Conservation (phyloP, 257 asterid genomes). For the Nicotiana otophora region DNA sequence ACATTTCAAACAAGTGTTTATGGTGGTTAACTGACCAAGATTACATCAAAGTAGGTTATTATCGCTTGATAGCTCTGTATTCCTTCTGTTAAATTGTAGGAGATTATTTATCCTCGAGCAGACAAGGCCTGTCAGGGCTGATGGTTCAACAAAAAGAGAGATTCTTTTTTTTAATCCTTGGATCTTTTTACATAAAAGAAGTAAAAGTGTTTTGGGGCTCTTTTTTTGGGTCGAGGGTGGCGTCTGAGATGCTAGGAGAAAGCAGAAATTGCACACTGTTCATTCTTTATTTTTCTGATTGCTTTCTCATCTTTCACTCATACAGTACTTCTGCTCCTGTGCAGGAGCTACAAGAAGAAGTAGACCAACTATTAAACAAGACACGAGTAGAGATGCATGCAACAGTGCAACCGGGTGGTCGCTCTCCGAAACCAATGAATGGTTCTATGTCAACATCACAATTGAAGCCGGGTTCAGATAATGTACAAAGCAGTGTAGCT, state of each 20-base stretch:
- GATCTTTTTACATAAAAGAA: neutral
- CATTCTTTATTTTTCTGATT: slow-evolving; percentile 5
- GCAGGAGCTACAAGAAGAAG: slow-evolving; percentile 81
- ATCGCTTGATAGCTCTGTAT: neutral
- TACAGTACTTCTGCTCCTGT: neutral
- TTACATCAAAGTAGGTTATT: slow-evolving; percentile 62
- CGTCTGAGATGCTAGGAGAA: neutral
- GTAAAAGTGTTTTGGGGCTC: neutral
- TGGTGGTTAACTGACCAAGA: slow-evolving; percentile 93
- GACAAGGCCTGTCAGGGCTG: neutral
- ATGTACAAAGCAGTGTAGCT: slow-evolving; percentile 47
- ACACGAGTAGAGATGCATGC: slow-evolving; percentile 68
- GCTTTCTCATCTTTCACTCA: slow-evolving; percentile 3
- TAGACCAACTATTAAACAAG: slow-evolving; percentile 56
- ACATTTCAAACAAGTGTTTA: slow-evolving; percentile 34
- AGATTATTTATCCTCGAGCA: neutral
- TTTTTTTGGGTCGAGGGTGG: neutral
- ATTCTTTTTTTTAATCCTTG: neutral
- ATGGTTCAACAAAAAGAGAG: neutral
- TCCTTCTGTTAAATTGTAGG: neutral
- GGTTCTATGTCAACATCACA: slow-evolving; percentile 59
- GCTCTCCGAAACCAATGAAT: slow-evolving; percentile 69
- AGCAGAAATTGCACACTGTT: neutral
- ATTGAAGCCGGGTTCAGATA: slow-evolving; percentile 53
- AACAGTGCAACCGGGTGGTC: slow-evolving; percentile 59